A percentile compares a stretch with the other conserved stretches of the same genome.
Conservation (phyloP, 78 protist species). For the Capsaspora owczarzaki region DNA sequence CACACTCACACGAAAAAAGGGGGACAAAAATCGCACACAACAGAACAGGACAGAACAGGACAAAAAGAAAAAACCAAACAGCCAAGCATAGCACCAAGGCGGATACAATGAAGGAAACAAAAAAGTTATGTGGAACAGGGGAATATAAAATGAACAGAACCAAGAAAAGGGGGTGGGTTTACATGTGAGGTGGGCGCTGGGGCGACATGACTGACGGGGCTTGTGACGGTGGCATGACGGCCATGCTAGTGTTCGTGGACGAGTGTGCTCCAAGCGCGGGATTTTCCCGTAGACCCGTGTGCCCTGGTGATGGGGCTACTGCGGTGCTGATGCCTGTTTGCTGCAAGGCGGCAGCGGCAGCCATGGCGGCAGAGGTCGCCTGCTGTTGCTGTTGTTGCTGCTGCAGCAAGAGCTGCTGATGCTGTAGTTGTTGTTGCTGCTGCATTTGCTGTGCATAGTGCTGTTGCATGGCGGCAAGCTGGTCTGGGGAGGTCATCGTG, state of each 20-base stretch:
- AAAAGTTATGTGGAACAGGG: neutral
- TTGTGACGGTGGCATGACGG: neutral
- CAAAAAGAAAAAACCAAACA: neutral
- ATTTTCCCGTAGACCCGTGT: neutral
- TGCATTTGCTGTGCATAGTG: neutral
- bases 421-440: constrained; percentile 3
- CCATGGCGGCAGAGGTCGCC: neutral
- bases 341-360: neutral
- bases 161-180: too few relatives aligned
- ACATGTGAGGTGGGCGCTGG: too few relatives aligned
- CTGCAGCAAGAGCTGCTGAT: too few relatives aligned
- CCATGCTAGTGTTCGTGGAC: neutral
- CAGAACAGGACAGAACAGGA: neutral
- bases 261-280: neutral
- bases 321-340: neutral
- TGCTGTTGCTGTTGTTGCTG: neutral
- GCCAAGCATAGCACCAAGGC: neutral
- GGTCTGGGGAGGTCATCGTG: neutral
- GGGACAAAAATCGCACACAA: neutral
- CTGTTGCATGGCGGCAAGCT: neutral
- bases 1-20: neutral
- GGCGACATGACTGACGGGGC: too few relatives aligned
- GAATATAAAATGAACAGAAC: neutral
- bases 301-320: neutral
- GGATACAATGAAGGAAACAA: neutral